These are phyloP conservation scores for Rhododendron griersonianum DNA, from an alignment of 148 eudicot species.

Conservation along the genomic window DNA sequence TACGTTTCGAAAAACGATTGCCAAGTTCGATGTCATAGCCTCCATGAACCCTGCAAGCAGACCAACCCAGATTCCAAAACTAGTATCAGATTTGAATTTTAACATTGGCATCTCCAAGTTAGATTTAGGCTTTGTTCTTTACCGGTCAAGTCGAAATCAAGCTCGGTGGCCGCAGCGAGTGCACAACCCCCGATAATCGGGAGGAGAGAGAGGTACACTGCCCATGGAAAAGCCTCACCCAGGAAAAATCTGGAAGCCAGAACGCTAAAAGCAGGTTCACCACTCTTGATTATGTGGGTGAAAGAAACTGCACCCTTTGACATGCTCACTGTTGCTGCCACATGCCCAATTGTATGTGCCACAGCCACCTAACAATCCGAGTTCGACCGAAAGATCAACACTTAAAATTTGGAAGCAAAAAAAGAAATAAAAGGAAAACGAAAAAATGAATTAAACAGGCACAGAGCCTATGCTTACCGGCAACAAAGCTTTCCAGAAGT, in stretches of 20 bases:
- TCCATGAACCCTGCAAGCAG: conserved; percentile 42
- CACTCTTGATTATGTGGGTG: conserved; percentile 46
- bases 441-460: background rate
- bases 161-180: conserved; percentile 50
- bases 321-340: conserved; percentile 61
- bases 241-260: conserved; percentile 33
- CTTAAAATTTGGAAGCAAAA: background rate
- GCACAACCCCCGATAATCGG: conserved; percentile 56
- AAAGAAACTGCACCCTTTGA: conserved; percentile 56
- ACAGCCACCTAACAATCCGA: conserved; percentile 34
- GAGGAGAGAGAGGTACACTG: conserved; percentile 42
- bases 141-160: conserved; percentile 48
- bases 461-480: conserved; percentile 27
- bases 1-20: conserved; percentile 43
- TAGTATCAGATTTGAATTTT: background rate
- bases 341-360: conserved; percentile 61
- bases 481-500: conserved; percentile 47
- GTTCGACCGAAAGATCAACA: background rate
- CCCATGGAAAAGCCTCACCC: conserved; percentile 38
- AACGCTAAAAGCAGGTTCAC: conserved; percentile 44
- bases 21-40: conserved; percentile 51
- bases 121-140: background rate
- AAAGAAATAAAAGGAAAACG: background rate
- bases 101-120: background rate
- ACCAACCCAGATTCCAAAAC: background rate